Conservation (phyloP, 768 basidiomycete species). For the Leccinum olivaceopallidum region DNA sequence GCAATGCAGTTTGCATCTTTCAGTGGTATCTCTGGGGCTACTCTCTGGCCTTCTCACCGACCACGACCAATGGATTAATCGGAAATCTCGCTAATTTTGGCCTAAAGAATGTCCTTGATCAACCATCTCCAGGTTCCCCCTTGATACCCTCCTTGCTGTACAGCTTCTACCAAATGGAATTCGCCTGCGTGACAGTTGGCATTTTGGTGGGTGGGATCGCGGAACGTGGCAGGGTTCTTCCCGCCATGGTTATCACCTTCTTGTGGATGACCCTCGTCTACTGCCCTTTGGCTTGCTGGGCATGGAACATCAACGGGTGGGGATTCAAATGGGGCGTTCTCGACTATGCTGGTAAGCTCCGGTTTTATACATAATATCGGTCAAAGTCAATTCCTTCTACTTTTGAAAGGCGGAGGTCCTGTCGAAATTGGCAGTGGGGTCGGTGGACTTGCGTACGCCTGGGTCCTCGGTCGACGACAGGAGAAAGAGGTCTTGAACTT, state of each 20-base stretch:
- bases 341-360: slow-evolving; percentile 77
- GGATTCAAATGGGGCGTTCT: slow-evolving; percentile 80
- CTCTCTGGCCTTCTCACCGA: slow-evolving; percentile 78
- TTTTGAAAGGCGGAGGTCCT: slow-evolving; percentile 68
- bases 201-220: slow-evolving; percentile 81
- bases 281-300: slow-evolving; percentile 85
- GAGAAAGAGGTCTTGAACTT: slow-evolving; percentile 75
- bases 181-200: slow-evolving; percentile 76
- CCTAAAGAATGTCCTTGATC: slow-evolving; percentile 65
- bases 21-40: slow-evolving; percentile 88
- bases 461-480: slow-evolving; percentile 84
- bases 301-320: slow-evolving; percentile 84
- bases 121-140: slow-evolving; percentile 76
- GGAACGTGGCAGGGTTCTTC: slow-evolving; percentile 82
- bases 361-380: slow-evolving; percentile 6
- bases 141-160: slow-evolving; percentile 83
- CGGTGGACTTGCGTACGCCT: slow-evolving; percentile 81
- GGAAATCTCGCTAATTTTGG: slow-evolving; percentile 82
- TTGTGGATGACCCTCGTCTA: slow-evolving; percentile 87
- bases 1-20: slow-evolving; percentile 75
- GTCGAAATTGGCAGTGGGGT: slow-evolving; percentile 88
- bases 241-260: slow-evolving; percentile 80
- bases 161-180: slow-evolving; percentile 87
- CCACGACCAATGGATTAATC: slow-evolving; percentile 74
- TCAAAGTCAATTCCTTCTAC: not conserved